Conservation (phyloP, 306 rosid species). For the Purshia tridentata region DNA sequence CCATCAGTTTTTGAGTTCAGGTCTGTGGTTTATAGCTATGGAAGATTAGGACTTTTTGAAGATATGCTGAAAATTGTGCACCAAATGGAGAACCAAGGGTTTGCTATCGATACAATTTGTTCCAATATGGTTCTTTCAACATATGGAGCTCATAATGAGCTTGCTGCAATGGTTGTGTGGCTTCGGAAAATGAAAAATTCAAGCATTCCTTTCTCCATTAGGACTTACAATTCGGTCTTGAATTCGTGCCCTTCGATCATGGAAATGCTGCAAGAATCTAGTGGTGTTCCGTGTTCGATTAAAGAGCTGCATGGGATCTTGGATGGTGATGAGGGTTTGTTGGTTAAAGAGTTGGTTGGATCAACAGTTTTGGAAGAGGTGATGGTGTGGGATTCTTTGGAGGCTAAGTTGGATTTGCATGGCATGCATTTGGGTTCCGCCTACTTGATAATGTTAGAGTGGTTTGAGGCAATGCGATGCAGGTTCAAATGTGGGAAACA, state of each 20-base stretch:
- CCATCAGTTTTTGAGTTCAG: conserved; percentile 62
- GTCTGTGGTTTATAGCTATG: conserved; percentile 55
- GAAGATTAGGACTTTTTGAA: conserved; percentile 61
- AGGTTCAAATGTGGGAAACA: conserved; percentile 32
- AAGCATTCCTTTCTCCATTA: conserved; percentile 48
- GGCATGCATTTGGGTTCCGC: conserved; percentile 71
- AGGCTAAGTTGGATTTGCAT: conserved; percentile 79
- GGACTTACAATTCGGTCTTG: conserved; percentile 69
- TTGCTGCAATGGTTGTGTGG: conserved; percentile 58
- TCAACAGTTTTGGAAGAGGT: conserved; percentile 55
- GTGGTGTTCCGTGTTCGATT: conserved; percentile 41
- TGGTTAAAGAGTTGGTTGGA: conserved; percentile 54
- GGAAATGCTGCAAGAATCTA: conserved; percentile 40
- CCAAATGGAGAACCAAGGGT: conserved; percentile 55
- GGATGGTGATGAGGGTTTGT: conserved; percentile 59
- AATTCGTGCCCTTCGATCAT: conserved; percentile 56
- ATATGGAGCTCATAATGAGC: conserved; percentile 62
- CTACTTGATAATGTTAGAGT: conserved; percentile 60
- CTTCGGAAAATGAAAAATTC: conserved; percentile 53
- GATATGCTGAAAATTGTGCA: conserved; percentile 58
- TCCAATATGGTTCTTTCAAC: conserved; percentile 77
- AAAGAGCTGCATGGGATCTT: conserved; percentile 40
- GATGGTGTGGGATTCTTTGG: conserved; percentile 60
- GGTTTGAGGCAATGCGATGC: conserved; percentile 62
- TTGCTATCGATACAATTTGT: conserved; percentile 55